Conservation (phyloP, 208 protist genomes). For the Crithidia mellificae region DNA sequence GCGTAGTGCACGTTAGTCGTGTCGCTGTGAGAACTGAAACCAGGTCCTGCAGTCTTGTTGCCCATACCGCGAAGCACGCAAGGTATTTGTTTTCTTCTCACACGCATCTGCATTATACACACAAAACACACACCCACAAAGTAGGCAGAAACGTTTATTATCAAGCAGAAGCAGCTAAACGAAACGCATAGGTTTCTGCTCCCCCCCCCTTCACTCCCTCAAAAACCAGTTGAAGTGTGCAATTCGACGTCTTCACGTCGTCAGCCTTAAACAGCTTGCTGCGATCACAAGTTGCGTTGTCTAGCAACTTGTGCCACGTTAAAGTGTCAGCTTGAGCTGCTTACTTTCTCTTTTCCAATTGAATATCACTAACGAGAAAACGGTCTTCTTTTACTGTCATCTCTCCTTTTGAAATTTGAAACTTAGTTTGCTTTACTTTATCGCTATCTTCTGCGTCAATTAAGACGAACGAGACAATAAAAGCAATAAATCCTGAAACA, state of each 20-base stretch:
- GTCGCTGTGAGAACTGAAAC: conserved; percentile 3
- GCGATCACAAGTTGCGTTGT: neutral
- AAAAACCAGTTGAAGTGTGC: no score
- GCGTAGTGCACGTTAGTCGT: no score
- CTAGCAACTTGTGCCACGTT: neutral
- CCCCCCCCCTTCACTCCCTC: no score
- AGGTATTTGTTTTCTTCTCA: neutral
- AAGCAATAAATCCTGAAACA: no score
- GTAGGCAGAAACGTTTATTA: no score
- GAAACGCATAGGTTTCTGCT: neutral
- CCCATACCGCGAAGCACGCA: neutral
- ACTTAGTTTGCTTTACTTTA: neutral
- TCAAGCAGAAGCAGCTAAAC: no score
- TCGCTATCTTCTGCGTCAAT: no score
- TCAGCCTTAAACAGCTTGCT: neutral
- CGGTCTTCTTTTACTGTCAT: neutral
- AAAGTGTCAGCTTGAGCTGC: neutral
- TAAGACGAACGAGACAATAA: no score
- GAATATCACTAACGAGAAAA: neutral
- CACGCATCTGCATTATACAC: neutral
- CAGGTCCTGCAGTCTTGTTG: neutral
- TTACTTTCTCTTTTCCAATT: no score
- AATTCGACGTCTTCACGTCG: no score
- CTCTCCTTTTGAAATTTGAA: no score
- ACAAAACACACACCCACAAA: no score